phyloP scores from a whole-genome alignment of 2,329 filamentous ascomycete genomes.

The Exophiala xenobiotica region DNA sequence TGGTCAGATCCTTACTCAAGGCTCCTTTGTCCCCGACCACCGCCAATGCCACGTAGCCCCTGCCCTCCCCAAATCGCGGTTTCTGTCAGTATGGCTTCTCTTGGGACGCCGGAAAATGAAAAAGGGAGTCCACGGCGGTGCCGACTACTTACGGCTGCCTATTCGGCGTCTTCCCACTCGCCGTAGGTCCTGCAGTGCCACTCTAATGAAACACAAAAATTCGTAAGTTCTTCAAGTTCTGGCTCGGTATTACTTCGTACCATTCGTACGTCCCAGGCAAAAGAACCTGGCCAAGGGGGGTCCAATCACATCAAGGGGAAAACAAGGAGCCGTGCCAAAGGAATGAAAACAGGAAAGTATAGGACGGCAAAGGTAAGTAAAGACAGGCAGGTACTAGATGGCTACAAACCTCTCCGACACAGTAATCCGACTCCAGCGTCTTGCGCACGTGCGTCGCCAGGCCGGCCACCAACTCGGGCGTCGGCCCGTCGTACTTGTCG shows the following conservation, averaged over 20 bases:
- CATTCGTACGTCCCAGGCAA: too few relatives aligned
- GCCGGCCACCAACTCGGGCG: conserved; percentile 55
- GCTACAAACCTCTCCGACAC: conserved; percentile 20
- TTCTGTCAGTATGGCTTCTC: conserved; percentile 8
- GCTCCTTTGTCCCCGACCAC: conserved; percentile 52
- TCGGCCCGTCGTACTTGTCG: conserved; percentile 59
- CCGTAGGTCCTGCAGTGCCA: conserved; percentile 64
- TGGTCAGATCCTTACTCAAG: conserved; percentile 56
- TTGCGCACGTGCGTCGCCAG: conserved; percentile 57
- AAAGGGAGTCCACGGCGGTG: too few relatives aligned
- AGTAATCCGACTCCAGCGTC: conserved; percentile 57
- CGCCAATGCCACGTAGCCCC: conserved; percentile 64
- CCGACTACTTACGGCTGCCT: conserved; percentile 53
- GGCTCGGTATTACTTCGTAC: too few relatives aligned
- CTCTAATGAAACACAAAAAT: conserved; percentile 51
- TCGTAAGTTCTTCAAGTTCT: too few relatives aligned
- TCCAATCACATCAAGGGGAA: background rate
- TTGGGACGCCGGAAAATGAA: background rate
- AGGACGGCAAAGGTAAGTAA: background rate
- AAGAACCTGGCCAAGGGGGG: too few relatives aligned
- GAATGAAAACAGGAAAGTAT: background rate
- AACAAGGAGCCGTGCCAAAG: background rate
- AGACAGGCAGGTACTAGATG: background rate
- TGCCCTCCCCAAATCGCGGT: conserved; percentile 27
- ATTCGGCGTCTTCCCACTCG: conserved; percentile 54